Evolutionary conservation across 73 alveolate species (phyloP), one percentile per base, ranked within the genome.

Genomic region (Durusdinium trenchii): DNA sequence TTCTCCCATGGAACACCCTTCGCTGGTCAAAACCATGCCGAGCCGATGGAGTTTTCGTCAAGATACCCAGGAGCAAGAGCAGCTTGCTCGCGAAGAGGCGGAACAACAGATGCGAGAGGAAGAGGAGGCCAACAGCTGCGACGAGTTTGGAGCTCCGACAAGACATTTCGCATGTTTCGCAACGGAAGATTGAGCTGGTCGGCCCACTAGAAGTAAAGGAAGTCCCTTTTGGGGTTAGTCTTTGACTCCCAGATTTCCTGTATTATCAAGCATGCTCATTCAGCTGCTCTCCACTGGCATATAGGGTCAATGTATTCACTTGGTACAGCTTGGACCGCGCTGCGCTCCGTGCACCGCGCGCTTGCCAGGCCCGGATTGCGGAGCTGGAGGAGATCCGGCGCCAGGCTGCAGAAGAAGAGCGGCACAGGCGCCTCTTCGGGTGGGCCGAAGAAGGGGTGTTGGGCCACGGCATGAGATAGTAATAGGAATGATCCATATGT

Each of bases 101-200:
- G 61, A 78, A 9, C 89, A 62, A 1, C 62, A 46, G 38, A 78
- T 78, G 89, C 60, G 62, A 12, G 89, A 78, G 32, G 89, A 78
- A 46, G 89, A 78, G 62, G 89, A 78, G 64, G 89, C 12, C 23
- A 57, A 12, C 32, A 23, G 32, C 23, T 57, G 69, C 32, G 23
- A 57, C 32, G 23, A 57, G 69, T 57, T 57, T 57, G 69, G 69
- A 57, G 23, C 32, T 16, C 12, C 32, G 12, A 12, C 32, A 23
- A 57, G 69, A 23, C 12, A 16, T 23, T 16, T 57, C 69, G 32
- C 69, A 57, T 57, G 69, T 12, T 57, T 57, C 69, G 32, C 23
- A 57, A 57, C 69, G 32, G 23, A 57, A 16, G 12, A 57, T 23
- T 57, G 23, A 57, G 32, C 23, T 12, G 69, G 69, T 12, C 23